These are phyloP conservation scores for Xylariaceae sp. DNA, from an alignment of 2,329 filamentous ascomycete species.

Conservation along the genomic window DNA sequence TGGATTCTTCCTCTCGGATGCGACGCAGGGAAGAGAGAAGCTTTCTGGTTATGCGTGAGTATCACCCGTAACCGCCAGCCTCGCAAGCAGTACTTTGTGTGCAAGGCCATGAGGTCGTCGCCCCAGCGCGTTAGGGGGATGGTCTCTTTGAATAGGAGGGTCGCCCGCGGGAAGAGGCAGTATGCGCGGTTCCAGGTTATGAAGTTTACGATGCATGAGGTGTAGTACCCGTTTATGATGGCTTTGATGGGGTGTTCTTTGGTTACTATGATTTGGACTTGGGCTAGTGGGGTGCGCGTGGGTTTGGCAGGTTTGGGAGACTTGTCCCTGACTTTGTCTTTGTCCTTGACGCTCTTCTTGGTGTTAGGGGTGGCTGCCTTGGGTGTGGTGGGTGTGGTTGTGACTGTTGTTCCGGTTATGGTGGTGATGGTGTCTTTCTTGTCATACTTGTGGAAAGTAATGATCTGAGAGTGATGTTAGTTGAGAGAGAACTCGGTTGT, in stretches of 20 bases:
- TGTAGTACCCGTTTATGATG: constrained; percentile 7
- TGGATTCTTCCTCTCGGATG: neutral
- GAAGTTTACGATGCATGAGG: constrained; percentile 10
- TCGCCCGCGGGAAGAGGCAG: constrained; percentile 11
- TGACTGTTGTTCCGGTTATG: no score
- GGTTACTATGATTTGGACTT: constrained; percentile 6
- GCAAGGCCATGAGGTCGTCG: constrained; percentile 4
- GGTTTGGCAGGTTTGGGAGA: no score
- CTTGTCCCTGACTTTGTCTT: no score
- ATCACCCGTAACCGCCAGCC: constrained; percentile 5
- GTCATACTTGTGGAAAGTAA: constrained; percentile 2
- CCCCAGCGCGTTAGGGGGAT: neutral
- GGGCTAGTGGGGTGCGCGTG: no score
- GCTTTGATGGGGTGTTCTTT: constrained; percentile 3
- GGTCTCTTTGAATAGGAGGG: constrained; percentile 10
- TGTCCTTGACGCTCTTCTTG: no score
- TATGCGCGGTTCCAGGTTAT: constrained; percentile 14
- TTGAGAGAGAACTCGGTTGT: neutral
- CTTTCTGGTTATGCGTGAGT: neutral
- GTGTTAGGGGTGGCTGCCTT: no score
- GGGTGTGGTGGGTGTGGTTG: no score
- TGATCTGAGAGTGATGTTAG: neutral
- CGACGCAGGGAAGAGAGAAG: neutral
- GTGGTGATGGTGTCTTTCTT: neutral
- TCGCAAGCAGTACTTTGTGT: constrained; percentile 4